phyloP scores from a whole-genome alignment of 768 basidiomycete genomes.

The Macrolepiota dolichaula region DNA sequence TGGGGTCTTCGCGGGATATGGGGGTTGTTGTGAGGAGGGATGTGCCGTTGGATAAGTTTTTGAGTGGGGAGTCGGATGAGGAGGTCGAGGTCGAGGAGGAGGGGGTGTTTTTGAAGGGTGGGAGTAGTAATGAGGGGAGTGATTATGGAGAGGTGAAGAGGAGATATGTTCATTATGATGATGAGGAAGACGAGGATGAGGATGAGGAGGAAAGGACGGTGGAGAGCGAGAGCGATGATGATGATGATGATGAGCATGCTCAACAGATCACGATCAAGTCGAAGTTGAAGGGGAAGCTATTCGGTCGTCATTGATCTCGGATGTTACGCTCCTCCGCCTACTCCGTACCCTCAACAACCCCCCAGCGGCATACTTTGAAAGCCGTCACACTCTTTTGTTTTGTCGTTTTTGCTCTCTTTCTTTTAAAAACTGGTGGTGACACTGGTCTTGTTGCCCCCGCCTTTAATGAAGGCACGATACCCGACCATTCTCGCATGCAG shows the following conservation, averaged over 20 bases:
- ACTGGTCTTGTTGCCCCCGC: no score
- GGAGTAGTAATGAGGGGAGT: not conserved
- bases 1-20: not conserved
- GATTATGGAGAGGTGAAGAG: conserved; percentile 1
- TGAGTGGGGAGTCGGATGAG: conserved; percentile 7
- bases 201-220: conserved; percentile 30
- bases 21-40: not conserved
- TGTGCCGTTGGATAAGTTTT: conserved; percentile 8
- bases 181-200: conserved; percentile 8
- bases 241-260: conserved; percentile 1
- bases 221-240: conserved; percentile 13
- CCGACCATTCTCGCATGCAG: no score
- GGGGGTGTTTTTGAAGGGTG: not conserved
- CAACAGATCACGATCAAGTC: conserved; percentile 6
- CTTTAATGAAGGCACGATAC: no score
- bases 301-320: not conserved
- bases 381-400: no score
- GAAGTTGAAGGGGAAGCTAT: not conserved
- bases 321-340: not conserved
- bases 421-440: no score
- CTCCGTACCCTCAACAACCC: no score
- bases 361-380: no score
- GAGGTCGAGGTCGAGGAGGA: not conserved
- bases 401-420: no score
- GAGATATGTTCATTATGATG: not conserved